phyloP scores from a whole-genome alignment of 2,329 filamentous ascomycete genomes.

The Cordyceps farinosa region DNA sequence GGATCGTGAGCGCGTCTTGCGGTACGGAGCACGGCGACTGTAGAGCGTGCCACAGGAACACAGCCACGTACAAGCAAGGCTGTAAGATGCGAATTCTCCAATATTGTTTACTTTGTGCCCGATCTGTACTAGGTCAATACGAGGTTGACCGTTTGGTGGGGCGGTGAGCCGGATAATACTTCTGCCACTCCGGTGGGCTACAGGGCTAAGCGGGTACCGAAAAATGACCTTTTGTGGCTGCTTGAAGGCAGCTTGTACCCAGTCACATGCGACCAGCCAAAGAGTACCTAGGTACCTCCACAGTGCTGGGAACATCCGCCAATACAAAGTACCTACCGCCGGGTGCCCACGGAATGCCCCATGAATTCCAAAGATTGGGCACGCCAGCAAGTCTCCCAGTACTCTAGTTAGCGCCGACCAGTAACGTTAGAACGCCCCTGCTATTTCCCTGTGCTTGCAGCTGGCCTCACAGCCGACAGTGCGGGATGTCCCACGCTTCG shows the following conservation, averaged over 20 bases:
- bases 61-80: not conserved
- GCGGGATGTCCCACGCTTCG: not conserved
- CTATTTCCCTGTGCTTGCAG: not conserved
- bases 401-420: not conserved
- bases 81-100: not conserved
- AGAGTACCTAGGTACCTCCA: not conserved
- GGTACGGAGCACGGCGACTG: not conserved
- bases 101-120: conserved; percentile 19
- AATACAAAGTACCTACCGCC: not conserved
- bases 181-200: not conserved
- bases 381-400: not conserved
- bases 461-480: conserved; percentile 10
- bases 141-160: not conserved
- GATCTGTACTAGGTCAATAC: conserved; percentile 14
- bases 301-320: not conserved
- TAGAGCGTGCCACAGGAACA: not conserved
- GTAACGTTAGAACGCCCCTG: not conserved
- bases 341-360: not conserved
- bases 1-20: not conserved
- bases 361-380: too few relatives aligned
- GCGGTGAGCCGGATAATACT: not conserved
- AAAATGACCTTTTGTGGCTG: too few relatives aligned
- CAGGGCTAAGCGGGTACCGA: not conserved
- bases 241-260: not conserved
- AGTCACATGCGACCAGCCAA: not conserved